Percentiles rank a stretch among this genome's conserved stretches.
Conservation (phyloP, 805 yeast species). For the Ogataea degrootiae region DNA sequence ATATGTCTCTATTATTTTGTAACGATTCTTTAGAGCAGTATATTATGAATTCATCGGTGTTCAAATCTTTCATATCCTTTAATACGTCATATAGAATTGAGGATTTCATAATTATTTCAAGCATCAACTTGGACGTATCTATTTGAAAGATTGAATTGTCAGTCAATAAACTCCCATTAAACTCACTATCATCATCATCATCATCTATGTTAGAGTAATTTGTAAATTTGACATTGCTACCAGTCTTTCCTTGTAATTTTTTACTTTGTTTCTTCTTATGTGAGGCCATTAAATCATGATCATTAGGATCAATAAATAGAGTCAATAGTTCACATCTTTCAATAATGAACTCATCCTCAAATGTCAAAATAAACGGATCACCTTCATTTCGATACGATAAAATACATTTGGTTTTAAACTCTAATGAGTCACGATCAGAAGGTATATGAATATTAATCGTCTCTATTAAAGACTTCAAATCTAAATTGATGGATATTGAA, state of each 20-base stretch:
- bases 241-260: neutral
- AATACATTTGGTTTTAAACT: constrained; percentile 39
- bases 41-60: constrained; percentile 45
- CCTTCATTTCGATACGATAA: constrained; percentile 46
- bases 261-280: neutral
- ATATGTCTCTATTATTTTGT: neutral
- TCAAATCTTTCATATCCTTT: constrained; percentile 52
- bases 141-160: constrained; percentile 27
- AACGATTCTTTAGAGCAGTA: constrained; percentile 32
- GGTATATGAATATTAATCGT: constrained; percentile 41
- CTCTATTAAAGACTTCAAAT: constrained; percentile 44
- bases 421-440: constrained; percentile 19
- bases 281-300: neutral
- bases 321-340: constrained; percentile 58
- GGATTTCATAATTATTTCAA: constrained; percentile 52
- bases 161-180: constrained; percentile 22
- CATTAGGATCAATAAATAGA: constrained; percentile 23
- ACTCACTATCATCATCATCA: neutral
- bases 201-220: constrained; percentile 24
- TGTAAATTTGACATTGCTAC: constrained; percentile 17
- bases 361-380: constrained; percentile 49
- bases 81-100: constrained; percentile 48
- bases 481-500: constrained; percentile 34
- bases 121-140: constrained; percentile 37
- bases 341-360: constrained; percentile 47